Percentiles rank a stretch among this genome's conserved stretches.
Evolutionary conservation across 371 early-diverging fungal genomes (phyloP).

Genomic region (Coemansia sp.): DNA sequence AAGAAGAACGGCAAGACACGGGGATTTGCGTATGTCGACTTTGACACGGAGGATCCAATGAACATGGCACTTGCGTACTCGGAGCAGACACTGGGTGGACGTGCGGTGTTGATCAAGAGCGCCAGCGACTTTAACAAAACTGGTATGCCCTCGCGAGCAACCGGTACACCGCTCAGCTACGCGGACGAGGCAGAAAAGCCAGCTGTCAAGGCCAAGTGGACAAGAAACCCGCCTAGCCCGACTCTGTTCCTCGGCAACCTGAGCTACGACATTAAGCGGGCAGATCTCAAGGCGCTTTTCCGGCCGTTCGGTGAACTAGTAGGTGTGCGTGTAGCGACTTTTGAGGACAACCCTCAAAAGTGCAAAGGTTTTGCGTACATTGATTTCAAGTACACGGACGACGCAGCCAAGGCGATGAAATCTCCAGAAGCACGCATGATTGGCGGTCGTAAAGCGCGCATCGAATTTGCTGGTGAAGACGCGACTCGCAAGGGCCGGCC

Average conservation of each 20-base stretch:
- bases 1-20: slow-evolving; percentile 54
- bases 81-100: slow-evolving; percentile 61
- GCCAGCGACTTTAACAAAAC: slow-evolving; percentile 63
- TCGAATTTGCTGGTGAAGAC: slow-evolving; percentile 48
- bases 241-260: slow-evolving; percentile 84
- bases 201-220: slow-evolving; percentile 24
- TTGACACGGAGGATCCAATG: slow-evolving; percentile 58
- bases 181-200: neutral
- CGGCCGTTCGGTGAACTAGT: slow-evolving; percentile 63
- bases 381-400: slow-evolving; percentile 63
- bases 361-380: slow-evolving; percentile 76
- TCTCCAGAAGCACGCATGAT: slow-evolving; percentile 37
- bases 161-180: slow-evolving; percentile 1
- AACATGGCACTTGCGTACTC: slow-evolving; percentile 60
- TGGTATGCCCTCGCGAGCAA: slow-evolving; percentile 49
- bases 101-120: slow-evolving; percentile 68
- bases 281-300: slow-evolving; percentile 62
- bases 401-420: slow-evolving; percentile 64
- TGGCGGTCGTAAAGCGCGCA: slow-evolving; percentile 38
- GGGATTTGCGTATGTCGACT: slow-evolving; percentile 74
- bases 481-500: slow-evolving; percentile 49
- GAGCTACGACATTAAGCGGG: slow-evolving; percentile 65
- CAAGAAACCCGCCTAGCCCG: slow-evolving; percentile 56
- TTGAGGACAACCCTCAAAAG: slow-evolving; percentile 69
- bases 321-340: slow-evolving; percentile 68